Conservation (phyloP, 768 basidiomycete species). For the Pleurotus platypus region DNA sequence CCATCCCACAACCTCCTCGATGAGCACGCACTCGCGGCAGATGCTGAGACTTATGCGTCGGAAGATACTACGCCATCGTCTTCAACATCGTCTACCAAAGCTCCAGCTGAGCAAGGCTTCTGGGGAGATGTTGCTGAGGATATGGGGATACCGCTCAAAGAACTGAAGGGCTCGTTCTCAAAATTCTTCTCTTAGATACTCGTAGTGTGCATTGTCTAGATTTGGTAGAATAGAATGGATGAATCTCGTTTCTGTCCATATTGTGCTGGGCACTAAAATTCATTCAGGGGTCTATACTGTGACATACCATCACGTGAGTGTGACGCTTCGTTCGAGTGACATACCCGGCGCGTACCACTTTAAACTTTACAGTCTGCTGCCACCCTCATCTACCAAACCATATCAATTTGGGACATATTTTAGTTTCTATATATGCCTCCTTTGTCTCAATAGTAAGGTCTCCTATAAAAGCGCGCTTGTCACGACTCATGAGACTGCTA, state of each 20-base stretch:
- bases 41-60: not conserved
- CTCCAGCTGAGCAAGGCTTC: constrained; percentile 23
- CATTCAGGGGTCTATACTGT: too few relatives aligned
- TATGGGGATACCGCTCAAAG: constrained; percentile 31
- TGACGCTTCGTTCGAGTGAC: too few relatives aligned
- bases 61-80: constrained; percentile 1
- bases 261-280: too few relatives aligned
- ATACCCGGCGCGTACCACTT: too few relatives aligned
- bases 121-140: constrained; percentile 44
- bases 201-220: not conserved
- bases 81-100: constrained; percentile 12
- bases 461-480: too few relatives aligned
- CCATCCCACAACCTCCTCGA: constrained; percentile 24
- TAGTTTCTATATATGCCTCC: too few relatives aligned
- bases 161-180: not conserved
- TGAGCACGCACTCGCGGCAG: not conserved
- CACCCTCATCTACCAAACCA: too few relatives aligned
- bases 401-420: too few relatives aligned
- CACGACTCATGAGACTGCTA: not conserved
- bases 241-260: too few relatives aligned
- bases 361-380: too few relatives aligned
- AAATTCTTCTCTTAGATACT: not conserved
- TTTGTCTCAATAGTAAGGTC: constrained; percentile 50
- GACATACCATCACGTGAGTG: too few relatives aligned
- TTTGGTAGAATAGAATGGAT: too few relatives aligned